phyloP scores from a whole-genome alignment of 208 protist genomes.

The Phytomonas sp. region DNA sequence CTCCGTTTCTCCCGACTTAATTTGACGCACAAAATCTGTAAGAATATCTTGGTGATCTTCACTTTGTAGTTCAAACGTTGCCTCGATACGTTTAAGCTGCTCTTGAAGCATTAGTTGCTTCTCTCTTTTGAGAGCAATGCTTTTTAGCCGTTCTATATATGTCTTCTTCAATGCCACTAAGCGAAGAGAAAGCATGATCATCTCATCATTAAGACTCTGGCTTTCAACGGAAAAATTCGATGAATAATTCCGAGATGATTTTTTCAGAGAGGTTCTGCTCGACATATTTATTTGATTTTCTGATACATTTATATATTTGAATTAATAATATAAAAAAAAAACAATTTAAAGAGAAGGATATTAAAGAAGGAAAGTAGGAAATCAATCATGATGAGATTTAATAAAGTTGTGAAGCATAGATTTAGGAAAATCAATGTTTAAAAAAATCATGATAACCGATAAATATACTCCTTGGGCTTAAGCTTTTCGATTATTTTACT shows the following conservation, averaged over 20 bases:
- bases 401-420: background rate
- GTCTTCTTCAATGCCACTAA: slow-evolving; percentile 53
- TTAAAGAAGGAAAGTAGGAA: background rate
- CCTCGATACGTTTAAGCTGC: slow-evolving; percentile 19
- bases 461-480: background rate
- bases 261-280: background rate
- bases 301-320: background rate
- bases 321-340: background rate
- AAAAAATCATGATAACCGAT: background rate
- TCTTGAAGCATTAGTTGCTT: slow-evolving; percentile 30
- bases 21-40: slow-evolving; percentile 73
- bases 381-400: background rate
- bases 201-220: slow-evolving; percentile 57
- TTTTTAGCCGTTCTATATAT: slow-evolving; percentile 45
- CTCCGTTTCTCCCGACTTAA: slow-evolving; percentile 72
- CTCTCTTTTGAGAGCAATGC: slow-evolving; percentile 23
- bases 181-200: slow-evolving; percentile 31
- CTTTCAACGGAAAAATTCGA: slow-evolving; percentile 28
- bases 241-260: slow-evolving; percentile 4
- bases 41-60: slow-evolving; percentile 73
- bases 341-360: background rate
- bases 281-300: slow-evolving; percentile 1
- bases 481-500: slow-evolving; percentile 6
- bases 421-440: background rate
- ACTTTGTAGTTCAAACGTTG: slow-evolving; percentile 21